phyloP scores from a whole-genome alignment of 768 basidiomycete species.

The Mycena metata region DNA sequence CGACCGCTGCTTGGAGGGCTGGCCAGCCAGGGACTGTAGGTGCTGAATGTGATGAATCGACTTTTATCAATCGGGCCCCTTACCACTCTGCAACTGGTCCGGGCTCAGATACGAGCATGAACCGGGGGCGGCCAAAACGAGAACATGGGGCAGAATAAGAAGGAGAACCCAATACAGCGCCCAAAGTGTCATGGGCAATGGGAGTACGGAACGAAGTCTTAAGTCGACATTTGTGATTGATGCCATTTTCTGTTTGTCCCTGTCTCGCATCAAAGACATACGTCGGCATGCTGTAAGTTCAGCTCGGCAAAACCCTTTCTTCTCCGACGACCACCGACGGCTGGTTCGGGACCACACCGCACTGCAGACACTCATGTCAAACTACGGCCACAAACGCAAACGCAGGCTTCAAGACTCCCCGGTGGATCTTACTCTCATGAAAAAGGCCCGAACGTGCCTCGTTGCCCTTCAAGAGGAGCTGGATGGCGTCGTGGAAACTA shows the following conservation, averaged over 20 bases:
- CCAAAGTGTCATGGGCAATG: slow-evolving; percentile 27
- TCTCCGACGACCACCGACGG: too few relatives aligned
- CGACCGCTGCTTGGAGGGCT: slow-evolving; percentile 30
- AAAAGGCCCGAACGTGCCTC: slow-evolving; percentile 42
- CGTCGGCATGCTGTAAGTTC: slow-evolving; percentile 10
- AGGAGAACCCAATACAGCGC: slow-evolving; percentile 29
- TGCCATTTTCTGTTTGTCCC: neutral
- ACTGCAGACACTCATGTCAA: too few relatives aligned
- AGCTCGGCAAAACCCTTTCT: too few relatives aligned
- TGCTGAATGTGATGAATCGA: neutral
- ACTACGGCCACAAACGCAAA: slow-evolving; percentile 43
- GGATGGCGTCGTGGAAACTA: slow-evolving; percentile 47
- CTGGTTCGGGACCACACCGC: too few relatives aligned
- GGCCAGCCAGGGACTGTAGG: slow-evolving; percentile 34
- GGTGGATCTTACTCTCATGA: slow-evolving; percentile 46
- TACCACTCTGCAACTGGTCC: slow-evolving; percentile 38
- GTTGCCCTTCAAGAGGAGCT: slow-evolving; percentile 46
- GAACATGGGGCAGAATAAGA: slow-evolving; percentile 9
- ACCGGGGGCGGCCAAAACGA: slow-evolving; percentile 22
- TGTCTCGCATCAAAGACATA: neutral
- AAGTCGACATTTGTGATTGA: slow-evolving; percentile 9
- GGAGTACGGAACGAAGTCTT: neutral
- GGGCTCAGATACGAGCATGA: slow-evolving; percentile 23
- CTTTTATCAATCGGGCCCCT: slow-evolving; percentile 2
- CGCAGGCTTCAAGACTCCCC: slow-evolving; percentile 47